These are phyloP conservation scores for Papiliotrema fonsecae DNA, from an alignment of 1,284 basidiomycete genomes.

Conservation along the genomic window DNA sequence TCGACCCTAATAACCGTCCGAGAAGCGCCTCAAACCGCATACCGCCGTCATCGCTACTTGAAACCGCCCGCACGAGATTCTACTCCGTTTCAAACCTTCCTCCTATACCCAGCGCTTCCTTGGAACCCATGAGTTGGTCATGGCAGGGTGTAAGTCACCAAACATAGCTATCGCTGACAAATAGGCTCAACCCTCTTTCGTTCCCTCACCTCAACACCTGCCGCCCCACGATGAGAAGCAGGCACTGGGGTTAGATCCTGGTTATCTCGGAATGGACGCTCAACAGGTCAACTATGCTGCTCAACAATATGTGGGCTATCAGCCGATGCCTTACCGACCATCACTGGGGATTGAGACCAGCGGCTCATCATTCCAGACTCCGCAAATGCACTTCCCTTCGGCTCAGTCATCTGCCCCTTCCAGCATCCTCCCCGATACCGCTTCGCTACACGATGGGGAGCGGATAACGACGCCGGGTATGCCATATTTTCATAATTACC, in stretches of 20 bases:
- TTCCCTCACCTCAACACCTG: background rate
- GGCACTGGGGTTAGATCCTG: conserved; percentile 1
- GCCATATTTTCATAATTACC: too few species aligned
- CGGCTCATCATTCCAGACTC: background rate
- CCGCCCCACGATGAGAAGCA: background rate
- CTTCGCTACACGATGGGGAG: conserved; percentile 4
- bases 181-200: background rate
- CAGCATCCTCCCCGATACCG: background rate
- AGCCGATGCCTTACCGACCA: conserved; percentile 3
- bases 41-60: background rate
- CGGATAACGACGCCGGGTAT: conserved; percentile 8
- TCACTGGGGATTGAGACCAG: conserved; percentile 5
- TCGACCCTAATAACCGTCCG: background rate
- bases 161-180: background rate
- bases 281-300: background rate
- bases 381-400: conserved; percentile 2
- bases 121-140: background rate
- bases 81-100: background rate
- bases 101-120: conserved; percentile 2
- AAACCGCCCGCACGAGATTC: background rate
- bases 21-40: background rate
- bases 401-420: conserved; percentile 6
- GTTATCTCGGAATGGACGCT: background rate
- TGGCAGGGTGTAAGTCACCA: conserved; percentile 2
- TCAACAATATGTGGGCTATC: background rate